Evolutionary conservation across 2,329 filamentous ascomycete genomes (phyloP).

Genomic region (Cyphellophora attinorum): DNA sequence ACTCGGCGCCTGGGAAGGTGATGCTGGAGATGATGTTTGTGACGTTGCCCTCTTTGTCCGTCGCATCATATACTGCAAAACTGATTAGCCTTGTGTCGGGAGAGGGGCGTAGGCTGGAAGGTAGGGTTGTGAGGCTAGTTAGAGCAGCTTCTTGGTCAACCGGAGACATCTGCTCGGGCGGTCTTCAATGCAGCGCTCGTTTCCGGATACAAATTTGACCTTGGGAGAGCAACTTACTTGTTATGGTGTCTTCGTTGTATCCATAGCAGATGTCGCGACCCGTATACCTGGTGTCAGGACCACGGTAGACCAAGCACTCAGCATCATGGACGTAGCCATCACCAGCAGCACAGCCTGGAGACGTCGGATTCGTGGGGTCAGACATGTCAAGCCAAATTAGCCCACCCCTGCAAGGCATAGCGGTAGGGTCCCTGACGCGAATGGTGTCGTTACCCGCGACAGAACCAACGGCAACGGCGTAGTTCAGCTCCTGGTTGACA

Average conservation of each 20-base stretch:
- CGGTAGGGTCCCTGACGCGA: constrained; percentile 4
- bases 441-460: constrained; percentile 29
- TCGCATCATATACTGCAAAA: constrained; percentile 14
- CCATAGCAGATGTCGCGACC: constrained; percentile 48
- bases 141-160: too few species aligned
- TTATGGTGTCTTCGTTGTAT: constrained; percentile 36
- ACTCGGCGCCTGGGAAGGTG: constrained; percentile 21
- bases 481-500: constrained; percentile 39
- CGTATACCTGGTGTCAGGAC: constrained; percentile 39
- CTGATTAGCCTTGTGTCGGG: too few species aligned
- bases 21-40: constrained; percentile 7
- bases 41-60: constrained; percentile 6
- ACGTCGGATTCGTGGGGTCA: constrained; percentile 43
- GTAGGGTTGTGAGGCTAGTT: too few species aligned
- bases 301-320: constrained; percentile 48
- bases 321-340: constrained; percentile 55
- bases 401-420: constrained; percentile 37
- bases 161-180: too few species aligned
- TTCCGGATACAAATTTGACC: too few species aligned
- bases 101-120: too few species aligned
- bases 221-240: too few species aligned
- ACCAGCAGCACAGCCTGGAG: constrained; percentile 43
- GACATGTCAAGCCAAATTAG: constrained; percentile 51
- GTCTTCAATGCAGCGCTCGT: too few species aligned
- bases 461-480: constrained; percentile 36